phyloP scores from a whole-genome alignment of 1,139 yeast species.

The Scheffersomyces insectosa region DNA sequence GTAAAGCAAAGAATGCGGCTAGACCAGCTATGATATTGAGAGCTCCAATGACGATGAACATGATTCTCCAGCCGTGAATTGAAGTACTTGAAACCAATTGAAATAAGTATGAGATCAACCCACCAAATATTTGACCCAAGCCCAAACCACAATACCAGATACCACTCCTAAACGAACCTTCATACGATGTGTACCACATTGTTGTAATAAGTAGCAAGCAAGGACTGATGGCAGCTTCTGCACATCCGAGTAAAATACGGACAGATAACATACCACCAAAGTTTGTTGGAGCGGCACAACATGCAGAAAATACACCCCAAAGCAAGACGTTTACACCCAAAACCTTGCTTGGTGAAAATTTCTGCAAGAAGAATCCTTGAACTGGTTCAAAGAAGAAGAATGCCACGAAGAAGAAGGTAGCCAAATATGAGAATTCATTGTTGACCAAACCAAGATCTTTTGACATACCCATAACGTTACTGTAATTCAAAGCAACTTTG shows the following conservation, averaged over 20 bases:
- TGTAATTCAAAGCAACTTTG: conserved; percentile 11
- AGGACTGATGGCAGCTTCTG: not conserved
- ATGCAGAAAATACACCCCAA: conserved; percentile 10
- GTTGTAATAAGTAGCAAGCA: not conserved
- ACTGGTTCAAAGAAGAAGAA: conserved; percentile 11
- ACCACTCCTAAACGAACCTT: conserved; percentile 3
- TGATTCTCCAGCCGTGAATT: conserved; percentile 11
- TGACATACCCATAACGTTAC: conserved; percentile 12
- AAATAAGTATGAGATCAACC: conserved; percentile 12
- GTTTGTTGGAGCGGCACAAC: conserved; percentile 8
- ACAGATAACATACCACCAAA: conserved; percentile 1
- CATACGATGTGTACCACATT: not conserved
- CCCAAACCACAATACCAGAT: conserved; percentile 10
- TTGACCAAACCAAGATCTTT: conserved; percentile 10
- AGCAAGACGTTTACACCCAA: conserved; percentile 8
- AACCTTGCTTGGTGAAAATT: conserved; percentile 7
- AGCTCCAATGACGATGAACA: conserved; percentile 12
- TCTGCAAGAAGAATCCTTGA: conserved; percentile 13
- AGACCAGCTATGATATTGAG: conserved; percentile 10
- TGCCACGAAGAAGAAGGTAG: conserved; percentile 9
- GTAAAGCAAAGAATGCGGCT: conserved; percentile 8
- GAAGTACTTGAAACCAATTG: conserved; percentile 7
- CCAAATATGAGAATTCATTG: conserved; percentile 10
- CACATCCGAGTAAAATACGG: not conserved
- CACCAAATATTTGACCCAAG: conserved; percentile 11